Conservation (phyloP, 768 basidiomycete species). For the Mycena maculata region DNA sequence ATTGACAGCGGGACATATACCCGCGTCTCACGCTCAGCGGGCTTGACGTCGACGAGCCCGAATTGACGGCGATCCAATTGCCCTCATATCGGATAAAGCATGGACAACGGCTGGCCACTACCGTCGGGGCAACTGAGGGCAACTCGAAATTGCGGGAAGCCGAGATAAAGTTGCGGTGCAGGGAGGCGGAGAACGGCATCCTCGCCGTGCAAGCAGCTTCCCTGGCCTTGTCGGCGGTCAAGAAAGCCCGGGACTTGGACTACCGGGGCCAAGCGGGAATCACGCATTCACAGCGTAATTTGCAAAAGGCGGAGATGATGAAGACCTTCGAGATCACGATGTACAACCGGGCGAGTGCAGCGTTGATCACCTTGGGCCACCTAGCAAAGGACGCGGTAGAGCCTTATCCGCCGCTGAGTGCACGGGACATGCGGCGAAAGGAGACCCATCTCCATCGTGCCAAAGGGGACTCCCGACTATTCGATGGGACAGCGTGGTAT, state of each 20-base stretch:
- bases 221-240: slow-evolving; percentile 23
- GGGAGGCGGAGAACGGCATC: too few species aligned
- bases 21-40: too few species aligned
- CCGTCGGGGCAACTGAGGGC: too few species aligned
- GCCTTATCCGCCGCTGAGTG: slow-evolving; percentile 17
- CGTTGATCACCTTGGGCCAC: slow-evolving; percentile 17
- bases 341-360: background rate
- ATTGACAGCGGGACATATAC: slow-evolving; percentile 18
- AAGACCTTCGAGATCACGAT: slow-evolving; percentile 20
- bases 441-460: slow-evolving; percentile 28
- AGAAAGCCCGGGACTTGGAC: too few species aligned
- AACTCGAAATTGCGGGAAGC: too few species aligned
- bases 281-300: slow-evolving; percentile 23
- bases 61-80: too few species aligned
- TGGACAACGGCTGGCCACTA: too few species aligned
- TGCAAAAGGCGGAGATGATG: slow-evolving; percentile 19
- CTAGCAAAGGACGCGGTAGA: slow-evolving; percentile 4
- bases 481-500: slow-evolving; percentile 29
- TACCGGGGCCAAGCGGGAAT: slow-evolving; percentile 20
- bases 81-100: too few species aligned
- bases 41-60: too few species aligned
- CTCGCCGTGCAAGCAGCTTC: slow-evolving; percentile 6
- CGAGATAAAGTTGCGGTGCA: too few species aligned
- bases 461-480: slow-evolving; percentile 25
- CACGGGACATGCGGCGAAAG: slow-evolving; percentile 20